A percentile compares a stretch with the other conserved stretches of the same genome.
Evolutionary conservation across 1,139 yeast species (phyloP).

Genomic region (Saccharomyces hybrid): DNA sequence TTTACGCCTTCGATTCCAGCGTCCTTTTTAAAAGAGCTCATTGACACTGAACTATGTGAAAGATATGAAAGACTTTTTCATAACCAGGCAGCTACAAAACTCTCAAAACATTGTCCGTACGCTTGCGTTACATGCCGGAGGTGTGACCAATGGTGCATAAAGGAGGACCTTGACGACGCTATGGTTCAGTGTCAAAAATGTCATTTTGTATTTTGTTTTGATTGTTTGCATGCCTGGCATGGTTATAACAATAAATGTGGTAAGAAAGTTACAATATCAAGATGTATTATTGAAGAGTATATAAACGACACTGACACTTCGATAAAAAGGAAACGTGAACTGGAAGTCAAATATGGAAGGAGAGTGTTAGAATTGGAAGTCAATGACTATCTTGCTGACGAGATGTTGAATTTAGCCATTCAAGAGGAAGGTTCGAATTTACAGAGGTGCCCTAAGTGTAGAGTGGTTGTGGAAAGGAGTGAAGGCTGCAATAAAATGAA

Average conservation of each 20-base stretch:
- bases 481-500: constrained; percentile 69
- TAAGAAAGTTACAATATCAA: constrained; percentile 37
- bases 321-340: constrained; percentile 31
- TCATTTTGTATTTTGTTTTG: constrained; percentile 51
- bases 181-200: constrained; percentile 50
- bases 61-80: constrained; percentile 38
- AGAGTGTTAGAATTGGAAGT: constrained; percentile 39
- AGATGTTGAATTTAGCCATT: constrained; percentile 42
- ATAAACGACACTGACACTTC: constrained; percentile 33
- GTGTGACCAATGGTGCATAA: constrained; percentile 41
- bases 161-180: constrained; percentile 45
- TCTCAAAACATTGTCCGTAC: constrained; percentile 42
- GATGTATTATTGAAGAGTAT: constrained; percentile 36
- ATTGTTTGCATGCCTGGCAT: constrained; percentile 62
- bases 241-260: constrained; percentile 47
- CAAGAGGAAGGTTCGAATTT: constrained; percentile 37
- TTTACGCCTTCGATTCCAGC: constrained; percentile 38
- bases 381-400: constrained; percentile 43
- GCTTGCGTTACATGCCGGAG: constrained; percentile 51
- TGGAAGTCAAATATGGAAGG: constrained; percentile 47
- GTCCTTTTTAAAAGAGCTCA: constrained; percentile 31
- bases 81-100: constrained; percentile 40
- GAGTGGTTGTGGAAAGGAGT: constrained; percentile 45
- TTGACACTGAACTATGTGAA: constrained; percentile 32
- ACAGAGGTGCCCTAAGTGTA: constrained; percentile 51